Evolutionary conservation across 2,329 filamentous ascomycete species (phyloP).

Genomic region (Colletotrichum truncatum): DNA sequence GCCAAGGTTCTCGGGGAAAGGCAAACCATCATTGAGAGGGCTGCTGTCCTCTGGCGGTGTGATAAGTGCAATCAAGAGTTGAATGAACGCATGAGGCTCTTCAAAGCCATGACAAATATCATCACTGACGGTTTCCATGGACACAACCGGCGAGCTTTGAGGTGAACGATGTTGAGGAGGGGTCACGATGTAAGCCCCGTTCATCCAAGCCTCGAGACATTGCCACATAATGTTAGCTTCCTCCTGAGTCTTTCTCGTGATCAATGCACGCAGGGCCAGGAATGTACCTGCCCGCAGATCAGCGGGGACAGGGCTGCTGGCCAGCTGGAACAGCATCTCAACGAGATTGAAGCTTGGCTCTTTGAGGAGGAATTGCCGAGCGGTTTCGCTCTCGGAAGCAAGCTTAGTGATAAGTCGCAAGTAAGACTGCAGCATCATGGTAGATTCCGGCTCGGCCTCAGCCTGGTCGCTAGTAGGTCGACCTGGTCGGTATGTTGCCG

Average conservation of each 20-base stretch:
- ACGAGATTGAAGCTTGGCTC: slow-evolving; percentile 73
- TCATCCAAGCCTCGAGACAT: slow-evolving; percentile 82
- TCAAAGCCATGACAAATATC: slow-evolving; percentile 84
- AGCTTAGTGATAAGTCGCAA: slow-evolving; percentile 87
- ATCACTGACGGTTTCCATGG: slow-evolving; percentile 74
- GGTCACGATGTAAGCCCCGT: slow-evolving; percentile 59
- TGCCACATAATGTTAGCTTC: slow-evolving; percentile 82
- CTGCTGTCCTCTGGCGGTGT: slow-evolving; percentile 69
- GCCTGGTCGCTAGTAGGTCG: slow-evolving; percentile 73
- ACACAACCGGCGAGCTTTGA: slow-evolving; percentile 41
- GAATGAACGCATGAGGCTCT: slow-evolving; percentile 85
- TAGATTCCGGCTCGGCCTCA: slow-evolving; percentile 88
- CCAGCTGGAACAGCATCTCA: slow-evolving; percentile 80
- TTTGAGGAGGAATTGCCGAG: slow-evolving; percentile 78
- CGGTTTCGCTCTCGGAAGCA: slow-evolving; percentile 75
- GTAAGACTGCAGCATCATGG: slow-evolving; percentile 97
- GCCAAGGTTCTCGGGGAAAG: slow-evolving; percentile 89
- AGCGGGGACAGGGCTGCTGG: slow-evolving; percentile 78
- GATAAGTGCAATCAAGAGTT: slow-evolving; percentile 77
- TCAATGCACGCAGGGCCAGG: slow-evolving; percentile 76
- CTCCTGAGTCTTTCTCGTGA: slow-evolving; percentile 75
- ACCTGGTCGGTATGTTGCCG: slow-evolving; percentile 61
- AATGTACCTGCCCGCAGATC: slow-evolving; percentile 87
- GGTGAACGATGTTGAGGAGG: slow-evolving; percentile 38
- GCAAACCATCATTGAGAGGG: slow-evolving; percentile 76